A percentile compares a stretch with the other conserved stretches of the same genome.
phyloP scores from a whole-genome alignment of 345 rosid species.

The Rhizophora apiculata region DNA sequence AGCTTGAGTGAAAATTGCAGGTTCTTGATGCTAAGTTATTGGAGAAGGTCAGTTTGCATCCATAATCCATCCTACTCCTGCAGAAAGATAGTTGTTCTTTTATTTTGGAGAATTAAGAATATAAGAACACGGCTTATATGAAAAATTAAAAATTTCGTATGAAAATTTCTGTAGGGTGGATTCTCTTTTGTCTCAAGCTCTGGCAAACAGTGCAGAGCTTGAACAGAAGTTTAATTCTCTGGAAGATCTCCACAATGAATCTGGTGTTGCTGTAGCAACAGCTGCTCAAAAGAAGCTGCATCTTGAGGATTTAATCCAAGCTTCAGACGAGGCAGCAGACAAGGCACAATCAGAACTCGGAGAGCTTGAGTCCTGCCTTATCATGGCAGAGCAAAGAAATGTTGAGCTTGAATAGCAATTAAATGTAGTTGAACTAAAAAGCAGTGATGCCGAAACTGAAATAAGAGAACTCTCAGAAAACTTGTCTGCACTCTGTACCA shows the following conservation, averaged over 20 bases:
- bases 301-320: constrained; percentile 56
- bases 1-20: constrained; percentile 69
- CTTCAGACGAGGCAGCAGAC: constrained; percentile 61
- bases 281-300: constrained; percentile 36
- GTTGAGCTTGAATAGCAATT: constrained; percentile 72
- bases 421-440: constrained; percentile 47
- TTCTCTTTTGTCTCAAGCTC: background rate
- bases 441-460: constrained; percentile 56
- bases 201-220: background rate
- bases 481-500: constrained; percentile 44
- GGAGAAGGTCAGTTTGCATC: constrained; percentile 50
- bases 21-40: constrained; percentile 45
- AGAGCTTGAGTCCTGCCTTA: constrained; percentile 58
- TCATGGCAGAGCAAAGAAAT: constrained; percentile 65
- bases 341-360: constrained; percentile 56
- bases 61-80: background rate
- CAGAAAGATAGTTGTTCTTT: background rate
- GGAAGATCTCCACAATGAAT: background rate
- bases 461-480: constrained; percentile 48
- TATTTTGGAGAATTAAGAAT: background rate
- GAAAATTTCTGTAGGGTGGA: background rate
- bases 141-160: constrained; percentile 50
- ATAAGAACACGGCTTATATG: no score
- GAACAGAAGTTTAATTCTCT: background rate
- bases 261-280: background rate